Evolutionary conservation across 2,329 filamentous ascomycete genomes (phyloP), one percentile per base, ranked within the genome.

Genomic region (Coleophoma eucalyptorum): DNA sequence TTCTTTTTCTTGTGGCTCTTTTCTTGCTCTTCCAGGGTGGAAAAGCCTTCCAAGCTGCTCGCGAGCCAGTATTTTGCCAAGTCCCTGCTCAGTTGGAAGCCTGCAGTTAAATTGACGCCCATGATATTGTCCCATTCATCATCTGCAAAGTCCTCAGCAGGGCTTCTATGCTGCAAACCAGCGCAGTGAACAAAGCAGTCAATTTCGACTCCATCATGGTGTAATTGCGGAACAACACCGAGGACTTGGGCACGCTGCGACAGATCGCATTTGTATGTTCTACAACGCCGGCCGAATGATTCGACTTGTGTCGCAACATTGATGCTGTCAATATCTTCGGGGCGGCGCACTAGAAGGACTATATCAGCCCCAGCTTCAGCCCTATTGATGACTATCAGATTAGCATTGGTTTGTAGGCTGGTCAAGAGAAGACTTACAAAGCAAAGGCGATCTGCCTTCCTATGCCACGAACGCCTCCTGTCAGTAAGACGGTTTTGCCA

Each of bases 401-500:
- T 26, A 21, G 48, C 13, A 34, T 40, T 44, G 68, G 26, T 32
- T 34, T 15, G 37, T 35, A 31, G 21, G 12, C 11, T 16, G 19
- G 6, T 33, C 11, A n/a, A 16, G 15, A 26, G 26, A 19, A 10
- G 16, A 32, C n/a, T 11, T 54, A 56, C 48, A 56, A 54, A 7
- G 57, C 68, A 40, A 58, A 58, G 2, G 65, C 61, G 5, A 72
- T 63, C 42, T 65, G 65, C 7, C 69, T 75, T 19, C 89, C 90
- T 10, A 94, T 75, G 35, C 90, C 90, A 58, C 90, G 77, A 6
- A 87, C 90, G 46, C 89, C 90, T 45, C 89, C 89, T 0, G 90
- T 94, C 38, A 94, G 79, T 58, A 94, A 86, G 58, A 86, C 88
- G 43, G 92, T 81, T 69, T 94, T 94, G 63, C 88, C 89, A 63